Base-by-base conservation (phyloP, 208 protist species). In the Trypanosoma boissoni region DNA sequence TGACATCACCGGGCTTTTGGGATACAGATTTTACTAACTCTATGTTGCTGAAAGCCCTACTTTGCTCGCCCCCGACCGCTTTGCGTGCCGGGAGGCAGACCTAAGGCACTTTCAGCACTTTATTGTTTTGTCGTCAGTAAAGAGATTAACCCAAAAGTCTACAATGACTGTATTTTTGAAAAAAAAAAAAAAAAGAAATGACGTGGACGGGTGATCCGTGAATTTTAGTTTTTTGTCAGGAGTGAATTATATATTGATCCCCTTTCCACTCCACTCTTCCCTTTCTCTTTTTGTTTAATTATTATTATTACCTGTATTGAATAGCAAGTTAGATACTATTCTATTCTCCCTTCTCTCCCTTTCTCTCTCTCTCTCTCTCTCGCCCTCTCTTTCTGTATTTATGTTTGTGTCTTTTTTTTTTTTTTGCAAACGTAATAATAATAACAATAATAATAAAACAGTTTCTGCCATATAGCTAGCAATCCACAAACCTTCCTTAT, bases 391-490 rank as follows among this genome's bases (percentile, higher is more conserved):
- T 12, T 7, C n/a, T 48, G 6, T 6, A 21, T 48, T 20, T 48
- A 48, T 48, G 16, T 48, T 26, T 48, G 43, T 48, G 23, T 48
- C 6, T 32, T 42, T 42, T 37, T 36, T 23, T 23, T 42, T 16
- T 42, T 5, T 42, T 57, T 24, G n/a, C n/a, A n/a, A 37, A 24
- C 31, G 21, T 21, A 42, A 21, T 26, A 20, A 34, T 3, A 55
- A 34, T 7, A 55, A 39, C 6, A 41, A 55, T 9, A 55, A 42
- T 12, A 55, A 21, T 4, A 41, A 55, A 23, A 58, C 9, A 32
- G 39, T 9, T 18, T 9, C 21, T 14, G 45, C 18, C 5, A 45
- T 31, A 29, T 41, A 58, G 28, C 2, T 14, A 43, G 31, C 20
- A 46, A 31, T 29, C 7, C 18, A 45, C 2, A 31, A 21, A n/a